These are phyloP conservation scores for Amylocarpus encephaloides DNA, from an alignment of 2,329 filamentous ascomycete genomes.

Conservation along the genomic window DNA sequence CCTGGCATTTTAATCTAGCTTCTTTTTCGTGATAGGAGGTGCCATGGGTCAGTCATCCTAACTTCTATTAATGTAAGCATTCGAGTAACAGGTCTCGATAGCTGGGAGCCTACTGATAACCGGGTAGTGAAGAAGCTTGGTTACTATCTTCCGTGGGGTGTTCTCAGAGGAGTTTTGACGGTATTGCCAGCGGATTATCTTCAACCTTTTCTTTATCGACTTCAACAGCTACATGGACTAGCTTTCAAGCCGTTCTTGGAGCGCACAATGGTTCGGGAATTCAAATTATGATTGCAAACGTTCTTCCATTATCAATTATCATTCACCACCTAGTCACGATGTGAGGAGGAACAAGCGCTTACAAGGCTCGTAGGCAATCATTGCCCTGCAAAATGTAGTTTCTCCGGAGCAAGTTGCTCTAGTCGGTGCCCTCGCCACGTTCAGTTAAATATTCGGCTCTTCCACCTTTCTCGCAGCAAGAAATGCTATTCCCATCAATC, in stretches of 20 bases:
- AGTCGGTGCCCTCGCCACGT: conserved; percentile 30
- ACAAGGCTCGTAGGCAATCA: conserved; percentile 24
- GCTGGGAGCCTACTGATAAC: conserved; percentile 18
- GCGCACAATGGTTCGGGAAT: conserved; percentile 9
- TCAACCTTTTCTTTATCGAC: conserved; percentile 23
- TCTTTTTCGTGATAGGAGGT: conserved; percentile 11
- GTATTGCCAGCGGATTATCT: conserved; percentile 30
- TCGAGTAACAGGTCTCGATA: not conserved
- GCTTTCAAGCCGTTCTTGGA: conserved; percentile 16
- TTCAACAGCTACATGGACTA: conserved; percentile 11
- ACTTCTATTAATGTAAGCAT: not conserved
- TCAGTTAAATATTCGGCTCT: conserved; percentile 28
- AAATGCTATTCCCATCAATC: conserved; percentile 5
- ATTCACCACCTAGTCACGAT: too few relatives aligned
- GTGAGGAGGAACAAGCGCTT: too few relatives aligned
- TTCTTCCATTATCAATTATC: not conserved
- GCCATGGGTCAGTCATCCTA: conserved; percentile 5
- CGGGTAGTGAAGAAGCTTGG: conserved; percentile 31
- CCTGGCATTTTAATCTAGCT: conserved; percentile 17
- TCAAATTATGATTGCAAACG: conserved; percentile 13
- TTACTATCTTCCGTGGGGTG: conserved; percentile 30
- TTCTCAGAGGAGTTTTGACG: conserved; percentile 25
- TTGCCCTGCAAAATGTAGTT: conserved; percentile 1
- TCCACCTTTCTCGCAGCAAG: conserved; percentile 27
- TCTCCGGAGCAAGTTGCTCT: conserved; percentile 23